Base-by-base conservation (phyloP, 371 early-diverging fungal genomes). In the Syncephalastrum monosporum region DNA sequence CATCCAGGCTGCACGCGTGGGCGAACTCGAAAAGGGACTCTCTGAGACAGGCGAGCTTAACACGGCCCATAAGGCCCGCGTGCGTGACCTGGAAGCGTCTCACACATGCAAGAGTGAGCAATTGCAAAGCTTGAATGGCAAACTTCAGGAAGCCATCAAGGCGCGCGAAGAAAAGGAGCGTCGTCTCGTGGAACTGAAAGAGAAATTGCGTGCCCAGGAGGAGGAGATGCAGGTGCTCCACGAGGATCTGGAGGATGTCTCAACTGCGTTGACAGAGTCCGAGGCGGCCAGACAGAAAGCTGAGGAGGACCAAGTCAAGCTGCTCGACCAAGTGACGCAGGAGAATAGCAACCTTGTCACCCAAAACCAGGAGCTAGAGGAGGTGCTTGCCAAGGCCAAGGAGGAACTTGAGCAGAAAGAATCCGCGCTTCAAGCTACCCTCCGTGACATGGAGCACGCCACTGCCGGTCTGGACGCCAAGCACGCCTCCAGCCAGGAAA, bases 311-410 rank as follows among this genome's bases (percentile, higher is more conserved):
- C 24, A 57, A 33, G 50, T 60, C 17, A 52, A 55, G 16, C 21
- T 53, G 4, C 42, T 64, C 12, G 64, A 60, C 21, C 50, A 44
- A 2, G 59, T 60, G 42, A 42, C 47, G 1, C 48, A 53, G 15
- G 64, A 70, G 38, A 59, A 66, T n/a, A 64, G 66, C 24, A 21
- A 52, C 6, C 27, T 53, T 4, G 59, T 27, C 24, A 16, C 43
- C 15, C 29, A 48, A 25, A 15, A 54, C 38, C 41, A 27, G 38
- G 41, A 53, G 43, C 13, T 53, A 12, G 49, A 56, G 48, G 49
- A 56, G 49, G 50, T 29, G 10, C 15, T 49, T 7, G 33, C 19
- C 21, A 42, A 41, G 2, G 42, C 50, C 12, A 23, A 38, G 43
- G 15, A 38, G 13, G 50, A 49, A 14, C 25, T 15, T 29, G 51